Evolutionary conservation across 495 filamentous ascomycete species (phyloP).

Genomic region (Penicillium psychrofluorescens): DNA sequence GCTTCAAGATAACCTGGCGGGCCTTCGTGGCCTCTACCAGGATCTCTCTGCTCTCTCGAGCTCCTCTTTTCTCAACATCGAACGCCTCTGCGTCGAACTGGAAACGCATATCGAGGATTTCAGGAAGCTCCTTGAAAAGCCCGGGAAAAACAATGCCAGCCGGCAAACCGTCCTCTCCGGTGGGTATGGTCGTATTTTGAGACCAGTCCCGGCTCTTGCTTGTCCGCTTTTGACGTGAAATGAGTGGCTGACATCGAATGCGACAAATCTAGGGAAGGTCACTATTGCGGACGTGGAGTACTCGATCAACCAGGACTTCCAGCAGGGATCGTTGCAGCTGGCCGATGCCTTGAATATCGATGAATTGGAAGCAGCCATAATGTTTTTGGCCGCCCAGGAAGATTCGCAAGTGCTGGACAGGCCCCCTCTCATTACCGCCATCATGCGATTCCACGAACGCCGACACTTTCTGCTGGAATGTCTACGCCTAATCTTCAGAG

Average conservation of each 20-base stretch:
- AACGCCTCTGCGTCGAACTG: conserved; percentile 58
- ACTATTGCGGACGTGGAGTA: conserved; percentile 65
- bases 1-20: conserved; percentile 53
- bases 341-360: conserved; percentile 86
- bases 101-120: conserved; percentile 66
- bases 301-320: conserved; percentile 77
- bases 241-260: conserved; percentile 23
- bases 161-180: conserved; percentile 50
- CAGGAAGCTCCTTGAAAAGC: conserved; percentile 68
- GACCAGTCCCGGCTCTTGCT: not conserved
- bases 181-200: conserved; percentile 15
- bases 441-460: conserved; percentile 78
- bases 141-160: conserved; percentile 61
- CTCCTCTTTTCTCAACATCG: conserved; percentile 51
- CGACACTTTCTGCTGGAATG: conserved; percentile 75
- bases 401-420: conserved; percentile 59
- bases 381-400: conserved; percentile 62
- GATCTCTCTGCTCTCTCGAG: conserved; percentile 66
- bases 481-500: conserved; percentile 64
- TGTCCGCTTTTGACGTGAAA: not conserved
- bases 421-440: conserved; percentile 59
- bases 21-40: conserved; percentile 68
- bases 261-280: conserved; percentile 53
- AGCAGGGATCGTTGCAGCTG: conserved; percentile 67
- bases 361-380: conserved; percentile 70